Conservation (phyloP, 2,329 filamentous ascomycete genomes). For the Pseudogymnoascus sp. region DNA sequence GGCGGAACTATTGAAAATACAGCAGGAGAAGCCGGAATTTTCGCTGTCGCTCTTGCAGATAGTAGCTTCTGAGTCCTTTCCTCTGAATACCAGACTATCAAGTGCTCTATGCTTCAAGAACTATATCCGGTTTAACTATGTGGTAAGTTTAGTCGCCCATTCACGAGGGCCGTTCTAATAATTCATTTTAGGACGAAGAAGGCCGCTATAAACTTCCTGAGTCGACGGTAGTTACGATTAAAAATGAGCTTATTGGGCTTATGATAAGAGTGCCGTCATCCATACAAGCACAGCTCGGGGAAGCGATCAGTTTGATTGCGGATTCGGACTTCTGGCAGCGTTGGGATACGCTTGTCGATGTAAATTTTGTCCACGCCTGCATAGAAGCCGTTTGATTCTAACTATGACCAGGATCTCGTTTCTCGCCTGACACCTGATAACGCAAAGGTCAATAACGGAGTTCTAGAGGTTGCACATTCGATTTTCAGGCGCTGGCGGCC, state of each 20-base stretch:
- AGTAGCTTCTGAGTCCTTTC: slow-evolving; percentile 65
- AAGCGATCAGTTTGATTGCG: slow-evolving; percentile 93
- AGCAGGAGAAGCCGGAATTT: slow-evolving; percentile 79
- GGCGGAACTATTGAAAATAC: slow-evolving; percentile 58
- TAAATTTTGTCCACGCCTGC: slow-evolving; percentile 32
- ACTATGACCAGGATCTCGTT: slow-evolving; percentile 62
- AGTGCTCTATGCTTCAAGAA: slow-evolving; percentile 97
- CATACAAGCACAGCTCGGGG: slow-evolving; percentile 88
- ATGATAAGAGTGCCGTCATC: slow-evolving; percentile 88
- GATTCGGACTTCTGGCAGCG: slow-evolving; percentile 95
- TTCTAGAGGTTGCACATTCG: slow-evolving; percentile 93
- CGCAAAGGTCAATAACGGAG: slow-evolving; percentile 80
- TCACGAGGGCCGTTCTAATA: slow-evolving; percentile 13
- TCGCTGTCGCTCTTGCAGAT: slow-evolving; percentile 84
- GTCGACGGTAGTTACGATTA: slow-evolving; percentile 83
- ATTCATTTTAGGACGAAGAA: slow-evolving; percentile 64
- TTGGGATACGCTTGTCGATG: slow-evolving; percentile 92
- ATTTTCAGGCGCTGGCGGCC: slow-evolving; percentile 96
- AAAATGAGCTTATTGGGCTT: slow-evolving; percentile 86
- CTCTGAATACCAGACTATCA: slow-evolving; percentile 72
- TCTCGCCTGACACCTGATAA: slow-evolving; percentile 76
- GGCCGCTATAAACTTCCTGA: slow-evolving; percentile 81
- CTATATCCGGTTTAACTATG: slow-evolving; percentile 90
- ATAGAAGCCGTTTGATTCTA: slow-evolving; percentile 12
- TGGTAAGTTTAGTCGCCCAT: slow-evolving; percentile 41